Base-by-base conservation (phyloP, 140 eudicot genomes). In the Ambrosia hybrid region DNA sequence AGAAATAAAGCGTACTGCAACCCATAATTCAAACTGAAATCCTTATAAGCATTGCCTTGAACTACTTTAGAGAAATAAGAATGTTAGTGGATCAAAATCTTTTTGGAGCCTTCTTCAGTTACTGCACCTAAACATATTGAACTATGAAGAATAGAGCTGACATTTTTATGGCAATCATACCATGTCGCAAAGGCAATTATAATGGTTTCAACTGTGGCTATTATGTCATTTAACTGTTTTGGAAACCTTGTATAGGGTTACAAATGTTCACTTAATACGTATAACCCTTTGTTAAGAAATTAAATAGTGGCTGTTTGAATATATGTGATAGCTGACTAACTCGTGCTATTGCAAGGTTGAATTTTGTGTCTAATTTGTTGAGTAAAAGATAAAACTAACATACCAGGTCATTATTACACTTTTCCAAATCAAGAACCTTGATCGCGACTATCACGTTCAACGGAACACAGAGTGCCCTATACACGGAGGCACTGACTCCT, bases 391-490 rank as follows among this genome's bases (percentile, higher is more conserved):
- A 78, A 71, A n/a, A 13, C 14, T 13, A 16, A 80, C 88, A 6
- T 87, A 92, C 98, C 95, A 92, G 88, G 82, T 92, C 98, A 85
- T 87, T 92, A 63, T 86, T 92, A 81, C 96, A 92, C 85, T 85
- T 92, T 65, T 92, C 98, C 70, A 92, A 82, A 85, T 92, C 98
- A 72, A 92, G 98, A 84, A 87, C 98, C 85, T 92, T 92, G 75
- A 92, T 87, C 8, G 98, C 98, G 39, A 93, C 99, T 51, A 74
- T 74, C 78, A 77, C 91, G 63, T 93, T 90, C 56, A 90, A 80
- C 2, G 99, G 97, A 67, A 90, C 46, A 76, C 97, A 93, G 13
- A 84, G 87, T 10, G 99, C 99, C 79, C 97, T 84, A 56, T 85
- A 84, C 37, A 93, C 99, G 53, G 96, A 87, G 60, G 99, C 96